Percentiles rank a stretch among this genome's conserved stretches.
Evolutionary conservation across 108 stramenopile species (phyloP).

Genomic region (Skeletonema tropicum): DNA sequence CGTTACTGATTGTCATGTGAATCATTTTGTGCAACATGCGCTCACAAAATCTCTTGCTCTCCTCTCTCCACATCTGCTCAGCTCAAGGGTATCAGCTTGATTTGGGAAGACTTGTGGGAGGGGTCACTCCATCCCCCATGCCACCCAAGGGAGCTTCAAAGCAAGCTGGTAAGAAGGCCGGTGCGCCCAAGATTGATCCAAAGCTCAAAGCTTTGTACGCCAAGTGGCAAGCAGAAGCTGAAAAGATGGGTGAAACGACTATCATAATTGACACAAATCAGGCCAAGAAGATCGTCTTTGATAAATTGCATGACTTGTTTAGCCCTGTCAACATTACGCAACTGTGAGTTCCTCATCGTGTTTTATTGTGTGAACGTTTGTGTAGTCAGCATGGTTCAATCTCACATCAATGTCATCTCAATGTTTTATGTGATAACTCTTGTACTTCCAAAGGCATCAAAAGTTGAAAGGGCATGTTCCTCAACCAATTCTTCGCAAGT

Average conservation of each 20-base stretch:
- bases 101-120: too few species aligned
- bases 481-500: constrained; percentile 59
- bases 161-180: too few species aligned
- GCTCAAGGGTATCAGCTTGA: too few species aligned
- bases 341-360: constrained; percentile 57
- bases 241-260: constrained; percentile 64
- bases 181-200: background rate
- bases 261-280: constrained; percentile 73
- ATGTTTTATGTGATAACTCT: background rate
- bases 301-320: constrained; percentile 68
- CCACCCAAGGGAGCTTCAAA: too few species aligned
- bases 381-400: too few species aligned
- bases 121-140: too few species aligned
- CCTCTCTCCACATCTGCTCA: too few species aligned
- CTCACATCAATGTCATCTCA: background rate
- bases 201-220: constrained; percentile 34
- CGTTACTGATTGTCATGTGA: too few species aligned
- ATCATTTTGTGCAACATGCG: too few species aligned
- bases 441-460: constrained; percentile 28
- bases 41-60: too few species aligned
- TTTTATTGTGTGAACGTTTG: background rate
- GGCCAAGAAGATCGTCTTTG: constrained; percentile 81
- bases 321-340: constrained; percentile 82
- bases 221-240: constrained; percentile 78
- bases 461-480: constrained; percentile 69